Evolutionary conservation across 1,139 yeast species (phyloP).

Genomic region (Maudiozyma humilis): DNA sequence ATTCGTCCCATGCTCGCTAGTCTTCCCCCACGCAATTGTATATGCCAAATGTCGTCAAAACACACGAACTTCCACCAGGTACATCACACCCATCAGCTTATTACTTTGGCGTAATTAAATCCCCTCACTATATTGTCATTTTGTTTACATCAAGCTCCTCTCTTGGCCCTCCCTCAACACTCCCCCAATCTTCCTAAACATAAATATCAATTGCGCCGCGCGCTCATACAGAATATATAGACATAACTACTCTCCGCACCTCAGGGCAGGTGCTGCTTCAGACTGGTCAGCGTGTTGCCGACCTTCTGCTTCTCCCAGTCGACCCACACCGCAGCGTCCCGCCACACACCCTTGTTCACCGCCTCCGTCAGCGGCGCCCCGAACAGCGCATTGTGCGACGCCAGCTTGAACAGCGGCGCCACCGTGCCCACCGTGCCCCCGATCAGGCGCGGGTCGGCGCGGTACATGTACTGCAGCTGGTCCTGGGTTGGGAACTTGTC

Average conservation of each 20-base stretch:
- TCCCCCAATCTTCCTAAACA: not conserved
- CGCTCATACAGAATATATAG: not conserved
- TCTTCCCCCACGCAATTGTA: no score
- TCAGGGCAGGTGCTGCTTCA: conserved; percentile 2
- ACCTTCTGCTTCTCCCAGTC: conserved; percentile 27
- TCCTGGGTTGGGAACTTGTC: conserved; percentile 26
- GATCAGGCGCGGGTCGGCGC: conserved; percentile 13
- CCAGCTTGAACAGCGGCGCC: conserved; percentile 13
- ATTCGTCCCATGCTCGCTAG: no score
- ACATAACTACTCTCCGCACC: not conserved
- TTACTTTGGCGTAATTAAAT: no score
- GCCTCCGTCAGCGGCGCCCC: conserved; percentile 19
- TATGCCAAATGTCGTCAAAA: no score
- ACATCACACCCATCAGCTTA: no score
- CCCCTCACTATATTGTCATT: no score
- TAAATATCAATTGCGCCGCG: no score
- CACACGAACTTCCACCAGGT: no score
- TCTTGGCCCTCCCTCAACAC: no score
- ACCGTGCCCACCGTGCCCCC: conserved; percentile 18
- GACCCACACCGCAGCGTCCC: conserved; percentile 21
- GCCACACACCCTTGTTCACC: conserved; percentile 19
- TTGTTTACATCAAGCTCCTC: no score
- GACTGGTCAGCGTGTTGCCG: conserved; percentile 13
- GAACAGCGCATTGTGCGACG: conserved; percentile 18
- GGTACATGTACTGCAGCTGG: conserved; percentile 23